Evolutionary conservation across 352 stramenopile species (phyloP), one percentile per base, ranked within the genome.

Genomic region (Globisporangium takayamanum): DNA sequence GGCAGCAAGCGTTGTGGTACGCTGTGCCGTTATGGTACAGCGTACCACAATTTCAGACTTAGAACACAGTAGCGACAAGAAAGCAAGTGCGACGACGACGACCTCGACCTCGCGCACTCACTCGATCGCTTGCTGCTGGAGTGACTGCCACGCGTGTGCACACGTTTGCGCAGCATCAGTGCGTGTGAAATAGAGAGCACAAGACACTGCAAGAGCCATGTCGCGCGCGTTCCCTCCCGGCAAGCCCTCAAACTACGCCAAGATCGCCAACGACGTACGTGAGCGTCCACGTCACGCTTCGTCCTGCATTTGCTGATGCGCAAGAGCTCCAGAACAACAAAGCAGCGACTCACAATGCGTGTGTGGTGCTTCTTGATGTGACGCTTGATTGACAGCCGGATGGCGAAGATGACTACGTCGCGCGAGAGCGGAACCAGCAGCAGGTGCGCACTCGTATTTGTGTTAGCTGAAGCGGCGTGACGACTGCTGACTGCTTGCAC

Each of bases 221-320:
- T 78, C 80, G 57, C 78, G 74, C 58, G 55, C 69, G 55, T 87
- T 90, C 58, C 76, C 72, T 44, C 45, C 75, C 20, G 70, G 73
- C 39, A 92, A 86, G 66, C 69, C 77, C 26, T 70, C 76, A 47
- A 76, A 80, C 37, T 92, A 89, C 61, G 61, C 77, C 66, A 89
- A 88, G 69, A 81, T 92, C 53, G 76, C 56, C 56, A 89, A 76
- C 49, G 79, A 92, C 49, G 81, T 89, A 55, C 59, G 60, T 64
- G 5, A 20, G 0, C 28, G 3, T 3, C 5, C 1, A 25, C 1
- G n/a, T 48, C 10, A 62, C 16, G n/a, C 47, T 44, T 10, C 26
- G 6, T 28, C 36, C 53, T 4, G 50, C 16, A 11, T 28, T 12
- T 26, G 6, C 54, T 57, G 20, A 33, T 6, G 55, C 10, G 15